phyloP scores from a whole-genome alignment of 1,284 basidiomycete genomes.

The Leccinum glutinopallens region DNA sequence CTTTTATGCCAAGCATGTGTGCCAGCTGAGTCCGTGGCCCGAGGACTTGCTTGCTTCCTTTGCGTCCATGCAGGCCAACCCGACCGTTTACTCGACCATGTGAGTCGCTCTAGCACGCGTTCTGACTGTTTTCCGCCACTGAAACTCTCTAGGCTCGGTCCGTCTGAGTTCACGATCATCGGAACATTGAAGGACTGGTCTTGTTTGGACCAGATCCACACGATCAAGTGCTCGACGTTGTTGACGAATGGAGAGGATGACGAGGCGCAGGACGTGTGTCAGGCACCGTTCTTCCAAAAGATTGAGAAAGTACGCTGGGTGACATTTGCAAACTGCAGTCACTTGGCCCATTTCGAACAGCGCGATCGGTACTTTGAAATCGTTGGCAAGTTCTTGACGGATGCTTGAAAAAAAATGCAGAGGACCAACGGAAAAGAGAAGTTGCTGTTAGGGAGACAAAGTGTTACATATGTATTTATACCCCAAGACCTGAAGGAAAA shows the following conservation, averaged over 20 bases:
- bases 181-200: slow-evolving; percentile 38
- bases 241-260: slow-evolving; percentile 38
- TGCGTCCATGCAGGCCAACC: slow-evolving; percentile 16
- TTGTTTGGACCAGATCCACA: slow-evolving; percentile 35
- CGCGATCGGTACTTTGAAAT: slow-evolving; percentile 20
- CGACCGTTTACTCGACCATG: slow-evolving; percentile 25
- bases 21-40: slow-evolving; percentile 23
- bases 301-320: slow-evolving; percentile 39
- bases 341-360: slow-evolving; percentile 19
- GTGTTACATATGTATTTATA: not conserved
- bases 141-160: slow-evolving; percentile 26
- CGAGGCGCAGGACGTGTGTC: slow-evolving; percentile 33
- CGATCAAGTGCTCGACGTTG: slow-evolving; percentile 37
- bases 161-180: slow-evolving; percentile 34
- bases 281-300: slow-evolving; percentile 35
- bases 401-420: slow-evolving; percentile 1
- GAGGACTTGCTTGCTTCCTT: slow-evolving; percentile 21
- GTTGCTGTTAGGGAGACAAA: not conserved
- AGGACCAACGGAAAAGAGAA: not conserved
- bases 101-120: slow-evolving; percentile 1
- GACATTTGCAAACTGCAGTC: slow-evolving; percentile 36
- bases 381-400: slow-evolving; percentile 21
- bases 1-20: slow-evolving; percentile 29
- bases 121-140: not conserved
- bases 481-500: not conserved